Evolutionary conservation across 352 stramenopile species (phyloP).

Genomic region (Nothophytophthora sp.): DNA sequence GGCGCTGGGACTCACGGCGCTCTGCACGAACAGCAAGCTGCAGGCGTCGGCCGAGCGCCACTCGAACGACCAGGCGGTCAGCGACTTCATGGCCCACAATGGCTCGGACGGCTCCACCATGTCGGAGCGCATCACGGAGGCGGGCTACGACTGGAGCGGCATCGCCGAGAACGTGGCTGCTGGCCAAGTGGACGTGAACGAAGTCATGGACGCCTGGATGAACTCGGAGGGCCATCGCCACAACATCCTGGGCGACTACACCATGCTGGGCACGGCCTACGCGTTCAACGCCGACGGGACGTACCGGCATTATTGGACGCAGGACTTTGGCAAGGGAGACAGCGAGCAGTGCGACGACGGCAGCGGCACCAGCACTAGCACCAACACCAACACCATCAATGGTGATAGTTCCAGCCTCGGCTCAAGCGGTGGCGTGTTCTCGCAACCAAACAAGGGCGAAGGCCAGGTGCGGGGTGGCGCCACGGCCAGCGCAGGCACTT

Average conservation of each 20-base stretch:
- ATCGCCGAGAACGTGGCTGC: constrained; percentile 46
- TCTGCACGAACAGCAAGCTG: constrained; percentile 44
- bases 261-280: constrained; percentile 46
- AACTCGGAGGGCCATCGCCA: constrained; percentile 36
- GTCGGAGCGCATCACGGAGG: constrained; percentile 30
- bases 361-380: constrained; percentile 3
- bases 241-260: constrained; percentile 44
- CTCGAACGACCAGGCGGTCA: constrained; percentile 43
- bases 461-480: too few species aligned
- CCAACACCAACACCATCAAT: background rate
- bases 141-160: constrained; percentile 50
- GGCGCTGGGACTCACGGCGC: constrained; percentile 24
- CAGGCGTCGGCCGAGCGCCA: constrained; percentile 17
- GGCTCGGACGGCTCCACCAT: constrained; percentile 41
- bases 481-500: too few species aligned
- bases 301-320: constrained; percentile 59
- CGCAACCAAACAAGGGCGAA: too few species aligned
- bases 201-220: constrained; percentile 46
- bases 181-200: constrained; percentile 29
- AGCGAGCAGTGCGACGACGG: constrained; percentile 33
- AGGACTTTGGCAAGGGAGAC: constrained; percentile 47
- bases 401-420: too few species aligned
- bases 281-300: constrained; percentile 17
- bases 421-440: too few species aligned
- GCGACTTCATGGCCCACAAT: constrained; percentile 53